phyloP scores from a whole-genome alignment of 495 filamentous ascomycete species.

The Aspergillus sclerotioniger region DNA sequence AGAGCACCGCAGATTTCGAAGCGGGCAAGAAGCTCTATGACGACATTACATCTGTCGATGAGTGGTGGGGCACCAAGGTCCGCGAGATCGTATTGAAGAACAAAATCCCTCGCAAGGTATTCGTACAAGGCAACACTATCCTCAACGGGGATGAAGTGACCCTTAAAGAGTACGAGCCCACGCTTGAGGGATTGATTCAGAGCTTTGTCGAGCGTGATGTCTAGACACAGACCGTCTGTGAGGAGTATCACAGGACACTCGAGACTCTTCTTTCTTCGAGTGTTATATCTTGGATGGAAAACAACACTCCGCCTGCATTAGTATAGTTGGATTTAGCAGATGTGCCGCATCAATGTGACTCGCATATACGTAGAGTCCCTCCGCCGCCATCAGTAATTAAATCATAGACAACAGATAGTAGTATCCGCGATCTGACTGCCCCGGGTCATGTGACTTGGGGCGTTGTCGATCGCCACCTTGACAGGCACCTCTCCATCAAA shows the following conservation, averaged over 20 bases:
- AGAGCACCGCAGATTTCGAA: constrained; percentile 82
- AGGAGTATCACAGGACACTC: neutral
- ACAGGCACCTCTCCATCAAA: neutral
- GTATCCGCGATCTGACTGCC: too few species aligned
- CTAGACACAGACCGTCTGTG: constrained; percentile 25
- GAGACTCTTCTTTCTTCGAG: neutral
- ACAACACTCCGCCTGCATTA: neutral
- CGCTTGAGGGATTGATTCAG: constrained; percentile 79
- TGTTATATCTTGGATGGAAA: neutral
- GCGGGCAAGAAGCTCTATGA: constrained; percentile 73
- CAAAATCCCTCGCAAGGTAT: constrained; percentile 92
- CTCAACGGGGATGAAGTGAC: constrained; percentile 69
- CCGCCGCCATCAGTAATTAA: too few species aligned
- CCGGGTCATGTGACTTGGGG: neutral
- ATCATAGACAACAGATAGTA: neutral
- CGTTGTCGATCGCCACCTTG: neutral
- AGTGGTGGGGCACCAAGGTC: constrained; percentile 76
- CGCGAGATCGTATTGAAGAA: constrained; percentile 76
- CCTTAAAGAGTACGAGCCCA: constrained; percentile 87
- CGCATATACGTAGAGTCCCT: neutral
- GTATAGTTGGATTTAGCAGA: neutral
- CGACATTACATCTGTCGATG: constrained; percentile 75
- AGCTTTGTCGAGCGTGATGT: constrained; percentile 81
- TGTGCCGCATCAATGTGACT: neutral
- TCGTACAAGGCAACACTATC: constrained; percentile 91